Percentiles rank a stretch among this genome's conserved stretches.
Evolutionary conservation across 805 yeast species (phyloP).

Genomic region (Candida nitratophila): DNA sequence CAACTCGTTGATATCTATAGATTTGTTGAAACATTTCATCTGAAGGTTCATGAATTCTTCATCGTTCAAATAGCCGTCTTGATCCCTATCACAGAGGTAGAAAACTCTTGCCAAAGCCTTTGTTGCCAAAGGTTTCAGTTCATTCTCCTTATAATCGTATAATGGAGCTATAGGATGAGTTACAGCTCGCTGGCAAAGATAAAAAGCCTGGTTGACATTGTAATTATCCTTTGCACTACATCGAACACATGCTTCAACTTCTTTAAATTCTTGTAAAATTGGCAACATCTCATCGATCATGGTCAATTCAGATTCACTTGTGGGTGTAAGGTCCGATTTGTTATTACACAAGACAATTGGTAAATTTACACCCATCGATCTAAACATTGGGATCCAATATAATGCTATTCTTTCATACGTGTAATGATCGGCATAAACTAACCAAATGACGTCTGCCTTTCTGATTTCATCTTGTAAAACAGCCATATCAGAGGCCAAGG

Average conservation of each 20-base stretch:
- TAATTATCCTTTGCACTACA: conserved; percentile 79
- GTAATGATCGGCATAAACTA: conserved; percentile 91
- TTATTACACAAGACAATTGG: conserved; percentile 92
- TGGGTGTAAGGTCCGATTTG: conserved; percentile 27
- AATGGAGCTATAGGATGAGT: conserved; percentile 90
- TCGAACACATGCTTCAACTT: conserved; percentile 85
- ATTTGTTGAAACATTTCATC: conserved; percentile 61
- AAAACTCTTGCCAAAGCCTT: conserved; percentile 77
- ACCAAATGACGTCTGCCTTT: conserved; percentile 85
- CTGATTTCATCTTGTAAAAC: conserved; percentile 67
- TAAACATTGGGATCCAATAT: conserved; percentile 90
- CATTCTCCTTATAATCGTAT: conserved; percentile 86
- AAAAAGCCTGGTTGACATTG: conserved; percentile 88
- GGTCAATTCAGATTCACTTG: conserved; percentile 37
- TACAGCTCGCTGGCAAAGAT: conserved; percentile 87
- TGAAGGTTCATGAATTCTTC: conserved; percentile 68
- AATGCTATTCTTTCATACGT: conserved; percentile 88
- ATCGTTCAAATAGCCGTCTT: conserved; percentile 74
- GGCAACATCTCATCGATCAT: conserved; percentile 81
- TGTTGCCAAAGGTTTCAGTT: conserved; percentile 67
- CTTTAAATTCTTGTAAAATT: conserved; percentile 82
- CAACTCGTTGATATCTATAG: conserved; percentile 39
- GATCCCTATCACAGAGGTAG: conserved; percentile 81
- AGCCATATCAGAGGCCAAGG: conserved; percentile 58
- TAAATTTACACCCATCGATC: conserved; percentile 88